Conservation (phyloP, 129 eudicot genomes). For the Daucus carota region DNA sequence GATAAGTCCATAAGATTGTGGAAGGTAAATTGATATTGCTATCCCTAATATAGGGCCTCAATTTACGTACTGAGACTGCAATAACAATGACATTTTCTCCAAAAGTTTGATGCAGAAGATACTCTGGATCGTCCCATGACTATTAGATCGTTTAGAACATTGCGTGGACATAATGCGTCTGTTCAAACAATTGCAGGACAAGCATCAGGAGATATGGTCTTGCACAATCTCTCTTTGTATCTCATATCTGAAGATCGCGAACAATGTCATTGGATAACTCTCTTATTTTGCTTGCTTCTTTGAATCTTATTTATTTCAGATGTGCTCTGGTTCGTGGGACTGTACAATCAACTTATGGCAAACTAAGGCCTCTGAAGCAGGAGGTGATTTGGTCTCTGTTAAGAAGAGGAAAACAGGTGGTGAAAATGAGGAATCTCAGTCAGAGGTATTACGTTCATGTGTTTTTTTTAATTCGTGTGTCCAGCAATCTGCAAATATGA, state of each 20-base stretch:
- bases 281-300: conserved; percentile 1
- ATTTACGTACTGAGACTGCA: neutral
- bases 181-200: conserved; percentile 71
- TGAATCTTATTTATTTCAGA: conserved; percentile 17
- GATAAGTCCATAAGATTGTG: conserved; percentile 73
- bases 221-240: neutral
- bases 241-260: neutral
- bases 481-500: neutral
- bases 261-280: neutral
- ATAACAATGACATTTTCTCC: conserved; percentile 7
- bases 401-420: conserved; percentile 74
- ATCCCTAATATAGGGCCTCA: neutral
- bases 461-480: neutral
- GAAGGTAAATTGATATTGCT: conserved; percentile 39
- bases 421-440: conserved; percentile 52
- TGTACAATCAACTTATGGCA: conserved; percentile 80
- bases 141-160: conserved; percentile 56
- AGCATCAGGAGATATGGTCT: conserved; percentile 67
- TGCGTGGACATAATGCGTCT: conserved; percentile 78
- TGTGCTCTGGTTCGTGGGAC: conserved; percentile 97
- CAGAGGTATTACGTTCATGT: conserved; percentile 47
- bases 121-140: conserved; percentile 33
- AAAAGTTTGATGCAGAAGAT: conserved; percentile 55
- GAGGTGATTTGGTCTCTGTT: conserved; percentile 43
- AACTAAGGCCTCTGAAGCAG: conserved; percentile 40